A percentile compares a stretch with the other conserved stretches of the same genome.
These are phyloP conservation scores for Lipomyces orientalis DNA, from an alignment of 805 yeast species.

Conservation along the genomic window DNA sequence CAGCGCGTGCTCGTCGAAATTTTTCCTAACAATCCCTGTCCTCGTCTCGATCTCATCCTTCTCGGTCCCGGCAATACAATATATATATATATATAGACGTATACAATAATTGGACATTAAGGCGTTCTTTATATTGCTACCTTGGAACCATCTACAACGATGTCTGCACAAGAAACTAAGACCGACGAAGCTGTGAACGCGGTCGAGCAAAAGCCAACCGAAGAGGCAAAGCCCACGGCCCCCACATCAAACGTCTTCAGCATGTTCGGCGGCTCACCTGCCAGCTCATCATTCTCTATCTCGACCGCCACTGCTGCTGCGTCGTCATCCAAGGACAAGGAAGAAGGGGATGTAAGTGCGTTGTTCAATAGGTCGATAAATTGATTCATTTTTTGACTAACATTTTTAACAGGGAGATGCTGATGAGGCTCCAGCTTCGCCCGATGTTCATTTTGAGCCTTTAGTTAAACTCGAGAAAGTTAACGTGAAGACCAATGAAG, in stretches of 20 bases:
- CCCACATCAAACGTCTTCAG: slow-evolving; percentile 86
- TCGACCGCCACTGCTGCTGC: slow-evolving; percentile 18
- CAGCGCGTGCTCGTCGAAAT: slow-evolving; percentile 1
- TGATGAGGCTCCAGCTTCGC: slow-evolving; percentile 69
- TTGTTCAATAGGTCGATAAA: background rate
- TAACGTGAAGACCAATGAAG: slow-evolving; percentile 95
- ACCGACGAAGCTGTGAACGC: slow-evolving; percentile 32
- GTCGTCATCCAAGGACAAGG: slow-evolving; percentile 12
- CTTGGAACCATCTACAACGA: background rate
- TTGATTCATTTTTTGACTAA: slow-evolving; percentile 42
- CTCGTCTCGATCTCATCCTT: background rate
- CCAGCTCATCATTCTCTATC: slow-evolving; percentile 16
- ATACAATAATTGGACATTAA: background rate
- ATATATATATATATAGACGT: background rate
- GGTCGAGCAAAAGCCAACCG: slow-evolving; percentile 27
- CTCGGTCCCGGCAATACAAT: background rate
- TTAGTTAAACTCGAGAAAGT: slow-evolving; percentile 93
- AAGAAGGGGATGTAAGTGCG: slow-evolving; percentile 6
- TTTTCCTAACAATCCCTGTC: background rate
- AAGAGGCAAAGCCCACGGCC: slow-evolving; percentile 32
- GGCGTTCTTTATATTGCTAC: background rate
- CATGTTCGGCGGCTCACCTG: slow-evolving; percentile 84
- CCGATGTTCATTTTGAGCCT: slow-evolving; percentile 95
- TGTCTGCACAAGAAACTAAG: slow-evolving; percentile 34
- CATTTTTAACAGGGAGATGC: slow-evolving; percentile 48